These are phyloP conservation scores for Rhizopogon vinicolor DNA, from an alignment of 768 basidiomycete genomes.

Conservation along the genomic window DNA sequence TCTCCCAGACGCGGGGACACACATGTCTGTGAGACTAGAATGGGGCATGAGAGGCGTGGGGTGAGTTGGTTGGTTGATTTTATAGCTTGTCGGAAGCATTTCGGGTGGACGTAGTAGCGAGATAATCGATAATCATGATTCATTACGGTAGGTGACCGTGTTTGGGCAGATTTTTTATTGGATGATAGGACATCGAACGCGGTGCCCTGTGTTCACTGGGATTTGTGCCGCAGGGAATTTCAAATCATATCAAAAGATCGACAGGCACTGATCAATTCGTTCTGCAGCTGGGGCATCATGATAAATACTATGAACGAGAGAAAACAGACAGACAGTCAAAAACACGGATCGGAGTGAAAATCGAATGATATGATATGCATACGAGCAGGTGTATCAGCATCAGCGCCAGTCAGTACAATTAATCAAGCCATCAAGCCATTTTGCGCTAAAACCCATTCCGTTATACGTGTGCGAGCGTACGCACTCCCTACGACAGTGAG, in stretches of 20 bases:
- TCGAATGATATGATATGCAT: not conserved
- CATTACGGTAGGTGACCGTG: too few relatives aligned
- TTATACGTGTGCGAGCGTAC: not conserved
- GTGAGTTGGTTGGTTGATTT: not conserved
- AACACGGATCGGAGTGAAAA: not conserved
- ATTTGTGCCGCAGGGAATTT: constrained; percentile 3
- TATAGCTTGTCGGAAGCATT: not conserved
- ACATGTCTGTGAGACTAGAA: constrained; percentile 19
- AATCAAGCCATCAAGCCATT: not conserved
- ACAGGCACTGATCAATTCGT: not conserved
- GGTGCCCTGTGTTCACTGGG: too few relatives aligned
- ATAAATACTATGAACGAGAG: constrained; percentile 3
- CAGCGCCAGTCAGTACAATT: not conserved
- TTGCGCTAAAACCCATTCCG: constrained; percentile 3
- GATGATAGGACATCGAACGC: not conserved
- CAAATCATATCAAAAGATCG: constrained; percentile 5
- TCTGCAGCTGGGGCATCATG: not conserved
- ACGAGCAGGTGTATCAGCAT: not conserved
- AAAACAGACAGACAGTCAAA: not conserved
- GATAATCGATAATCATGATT: not conserved
- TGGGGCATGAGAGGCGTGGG: constrained; percentile 4
- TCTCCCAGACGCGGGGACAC: constrained; percentile 14
- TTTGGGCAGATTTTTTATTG: constrained; percentile 5
- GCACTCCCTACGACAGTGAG: constrained; percentile 54
- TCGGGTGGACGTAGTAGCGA: not conserved